Conservation (phyloP, 495 filamentous ascomycete genomes). For the Poronia punctata region DNA sequence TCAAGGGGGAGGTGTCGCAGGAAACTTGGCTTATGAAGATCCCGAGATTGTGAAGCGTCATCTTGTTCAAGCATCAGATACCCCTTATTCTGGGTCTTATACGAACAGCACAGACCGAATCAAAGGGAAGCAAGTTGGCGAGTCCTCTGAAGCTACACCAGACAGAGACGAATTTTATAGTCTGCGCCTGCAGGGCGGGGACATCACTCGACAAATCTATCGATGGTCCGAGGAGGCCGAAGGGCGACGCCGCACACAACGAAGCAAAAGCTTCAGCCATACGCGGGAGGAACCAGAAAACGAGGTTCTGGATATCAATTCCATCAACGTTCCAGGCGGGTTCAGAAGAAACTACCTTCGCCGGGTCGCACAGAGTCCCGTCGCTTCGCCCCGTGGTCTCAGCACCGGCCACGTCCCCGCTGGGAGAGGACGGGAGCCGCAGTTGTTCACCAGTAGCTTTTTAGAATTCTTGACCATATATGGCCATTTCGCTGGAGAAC, state of each 20-base stretch:
- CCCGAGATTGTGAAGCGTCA: constrained; percentile 76
- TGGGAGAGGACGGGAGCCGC: constrained; percentile 41
- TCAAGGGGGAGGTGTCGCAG: constrained; percentile 28
- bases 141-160: constrained; percentile 36
- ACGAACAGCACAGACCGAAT: constrained; percentile 30
- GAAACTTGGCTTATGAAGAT: constrained; percentile 64
- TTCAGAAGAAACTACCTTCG: constrained; percentile 85
- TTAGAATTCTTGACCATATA: constrained; percentile 92
- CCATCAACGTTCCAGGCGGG: constrained; percentile 86
- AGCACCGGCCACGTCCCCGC: constrained; percentile 33
- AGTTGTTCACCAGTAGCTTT: constrained; percentile 80
- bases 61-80: constrained; percentile 61
- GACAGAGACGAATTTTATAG: constrained; percentile 83
- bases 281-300: constrained; percentile 68
- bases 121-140: constrained; percentile 43
- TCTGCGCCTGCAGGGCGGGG: constrained; percentile 82
- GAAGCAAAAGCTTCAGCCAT: constrained; percentile 80
- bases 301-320: constrained; percentile 72
- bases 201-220: constrained; percentile 90
- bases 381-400: constrained; percentile 36
- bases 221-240: constrained; percentile 83
- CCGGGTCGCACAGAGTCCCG: constrained; percentile 55
- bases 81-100: constrained; percentile 27
- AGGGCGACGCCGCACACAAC: constrained; percentile 50
- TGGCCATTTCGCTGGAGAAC: constrained; percentile 94